Conservation (phyloP, 305 asterid species). For the Fraxinus greggii region DNA sequence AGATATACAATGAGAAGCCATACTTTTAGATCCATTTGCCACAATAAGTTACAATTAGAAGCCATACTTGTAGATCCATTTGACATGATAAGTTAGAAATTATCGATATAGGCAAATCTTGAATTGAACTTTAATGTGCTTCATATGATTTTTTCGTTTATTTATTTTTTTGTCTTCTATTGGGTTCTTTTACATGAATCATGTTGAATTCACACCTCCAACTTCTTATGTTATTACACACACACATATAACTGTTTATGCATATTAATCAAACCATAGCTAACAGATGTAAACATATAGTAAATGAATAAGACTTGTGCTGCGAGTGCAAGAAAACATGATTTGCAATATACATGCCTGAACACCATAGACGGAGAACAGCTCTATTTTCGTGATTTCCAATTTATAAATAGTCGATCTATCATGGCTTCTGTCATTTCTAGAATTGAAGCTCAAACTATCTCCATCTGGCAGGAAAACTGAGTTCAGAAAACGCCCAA, state of each 20-base stretch:
- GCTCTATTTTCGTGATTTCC: conserved; percentile 62
- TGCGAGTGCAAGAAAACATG: background rate
- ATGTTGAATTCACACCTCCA: background rate
- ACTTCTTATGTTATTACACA: background rate
- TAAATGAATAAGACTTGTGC: background rate
- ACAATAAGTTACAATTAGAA: background rate
- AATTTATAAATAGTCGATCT: conserved; percentile 68
- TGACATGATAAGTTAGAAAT: background rate
- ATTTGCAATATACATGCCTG: conserved; percentile 56
- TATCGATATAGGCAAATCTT: background rate
- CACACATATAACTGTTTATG: background rate
- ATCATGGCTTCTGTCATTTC: conserved; percentile 37
- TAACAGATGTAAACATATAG: background rate
- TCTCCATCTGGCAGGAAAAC: conserved; percentile 53
- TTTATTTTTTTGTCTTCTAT: background rate
- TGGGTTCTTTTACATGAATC: background rate
- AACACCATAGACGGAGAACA: conserved; percentile 67
- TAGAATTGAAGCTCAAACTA: conserved; percentile 35
- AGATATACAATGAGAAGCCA: background rate
- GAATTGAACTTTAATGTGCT: background rate
- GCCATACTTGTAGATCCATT: background rate
- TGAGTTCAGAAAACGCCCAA: conserved; percentile 16
- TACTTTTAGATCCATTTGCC: background rate
- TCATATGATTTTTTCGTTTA: background rate
- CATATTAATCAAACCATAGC: background rate